Evolutionary conservation across 2,329 filamentous ascomycete species (phyloP).

Genomic region (Claviceps africana): DNA sequence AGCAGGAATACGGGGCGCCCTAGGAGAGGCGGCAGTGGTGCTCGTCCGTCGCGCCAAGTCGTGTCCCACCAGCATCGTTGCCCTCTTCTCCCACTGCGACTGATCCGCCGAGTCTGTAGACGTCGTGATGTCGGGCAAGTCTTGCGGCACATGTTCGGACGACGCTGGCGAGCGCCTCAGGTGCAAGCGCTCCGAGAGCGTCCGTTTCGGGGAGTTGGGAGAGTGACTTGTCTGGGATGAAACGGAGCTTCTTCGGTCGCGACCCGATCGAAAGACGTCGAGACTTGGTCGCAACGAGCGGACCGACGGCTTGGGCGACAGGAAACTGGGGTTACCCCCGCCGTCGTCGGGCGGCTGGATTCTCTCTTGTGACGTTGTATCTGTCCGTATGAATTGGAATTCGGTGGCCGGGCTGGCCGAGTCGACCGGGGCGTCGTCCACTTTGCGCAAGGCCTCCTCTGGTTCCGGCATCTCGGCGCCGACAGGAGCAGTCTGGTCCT

Average conservation of each 20-base stretch:
- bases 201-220: slow-evolving; percentile 27
- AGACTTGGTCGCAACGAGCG: slow-evolving; percentile 26
- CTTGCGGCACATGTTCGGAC: slow-evolving; percentile 61
- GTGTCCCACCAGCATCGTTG: slow-evolving; percentile 68
- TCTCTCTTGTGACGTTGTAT: slow-evolving; percentile 66
- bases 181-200: slow-evolving; percentile 59
- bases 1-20: not conserved
- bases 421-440: slow-evolving; percentile 35
- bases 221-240: slow-evolving; percentile 26
- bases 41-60: slow-evolving; percentile 33
- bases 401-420: not conserved
- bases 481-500: slow-evolving; percentile 17
- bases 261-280: slow-evolving; percentile 30
- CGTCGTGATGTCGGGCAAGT: slow-evolving; percentile 61
- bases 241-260: slow-evolving; percentile 35
- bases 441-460: slow-evolving; percentile 22
- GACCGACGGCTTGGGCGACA: slow-evolving; percentile 15
- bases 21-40: slow-evolving; percentile 19
- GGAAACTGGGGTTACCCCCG: slow-evolving; percentile 16
- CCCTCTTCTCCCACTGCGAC: slow-evolving; percentile 81
- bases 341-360: slow-evolving; percentile 49
- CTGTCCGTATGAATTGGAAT: slow-evolving; percentile 74
- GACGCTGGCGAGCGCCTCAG: slow-evolving; percentile 43
- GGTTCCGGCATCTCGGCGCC: slow-evolving; percentile 20
- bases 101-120: slow-evolving; percentile 38